Base-by-base conservation (phyloP, 768 basidiomycete species). In the Tulasnella sp. region DNA sequence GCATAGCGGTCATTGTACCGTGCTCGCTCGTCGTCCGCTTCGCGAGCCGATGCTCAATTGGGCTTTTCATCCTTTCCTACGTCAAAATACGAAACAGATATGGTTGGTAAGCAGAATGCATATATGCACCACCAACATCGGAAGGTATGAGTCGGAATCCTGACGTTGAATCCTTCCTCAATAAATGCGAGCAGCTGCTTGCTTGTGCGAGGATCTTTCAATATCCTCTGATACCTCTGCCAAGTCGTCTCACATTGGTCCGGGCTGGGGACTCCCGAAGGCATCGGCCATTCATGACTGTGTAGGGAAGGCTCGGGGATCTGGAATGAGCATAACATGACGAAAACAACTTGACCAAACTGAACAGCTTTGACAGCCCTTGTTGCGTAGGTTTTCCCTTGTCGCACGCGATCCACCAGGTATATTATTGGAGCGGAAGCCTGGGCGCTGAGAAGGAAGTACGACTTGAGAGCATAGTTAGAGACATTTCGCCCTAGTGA, bases 301-400 rank as follows among this genome's bases (percentile, higher is more conserved):
- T 82, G 85, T 66, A 88, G 87, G 78, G 80, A 80, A 9, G 80
- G 80, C 66, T 92, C 89, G 2, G 85, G 84, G 53, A 74, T 76
- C 62, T 91, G 87, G 75, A 89, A 92, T 3, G 88, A 91, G 68
- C 86, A 90, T 61, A 87, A 67, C 71, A 90, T 74, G 43, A 84
- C 75, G 68, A 80, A 80, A 58, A 81, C 72, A 19, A 69, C 68
- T 45, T 69, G 70, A 17, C 80, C 79, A 34, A 70, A 69, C 60
- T 81, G 80, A 15, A 71, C 66, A 78, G 75, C 75, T 30, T 71
- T 70, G 31, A 76, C 74, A n/a, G 73, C 76, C 52, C 81, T 79
- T 2, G 87, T 87, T 49, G 77, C 73, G 68, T 88, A 91, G 11
- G 84, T 83, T 41, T 31, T 48, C 51, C 62, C 62, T 60, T 88